These are phyloP conservation scores for Oldenlandia corymbosa DNA, from an alignment of 257 asterid species.

Conservation along the genomic window DNA sequence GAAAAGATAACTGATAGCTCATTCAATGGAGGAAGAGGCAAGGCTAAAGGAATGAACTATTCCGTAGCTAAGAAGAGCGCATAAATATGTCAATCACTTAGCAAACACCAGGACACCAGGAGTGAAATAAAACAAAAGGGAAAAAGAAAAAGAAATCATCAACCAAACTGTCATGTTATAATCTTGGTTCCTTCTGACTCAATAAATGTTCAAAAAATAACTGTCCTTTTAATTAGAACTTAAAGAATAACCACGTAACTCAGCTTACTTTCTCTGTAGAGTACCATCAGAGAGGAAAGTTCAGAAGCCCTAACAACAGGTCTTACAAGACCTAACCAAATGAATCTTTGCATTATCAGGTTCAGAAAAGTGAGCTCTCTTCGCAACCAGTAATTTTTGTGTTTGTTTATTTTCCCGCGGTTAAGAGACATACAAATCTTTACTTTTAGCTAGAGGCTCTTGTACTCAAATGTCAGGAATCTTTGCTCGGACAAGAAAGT, in stretches of 20 bases:
- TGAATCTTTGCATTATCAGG: too few relatives aligned
- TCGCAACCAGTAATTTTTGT: not conserved
- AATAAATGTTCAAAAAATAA: not conserved
- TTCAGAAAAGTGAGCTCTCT: too few relatives aligned
- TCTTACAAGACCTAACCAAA: too few relatives aligned
- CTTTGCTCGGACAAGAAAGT: not conserved
- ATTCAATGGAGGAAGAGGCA: not conserved
- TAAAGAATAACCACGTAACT: not conserved
- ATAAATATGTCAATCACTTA: not conserved
- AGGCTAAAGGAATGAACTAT: not conserved
- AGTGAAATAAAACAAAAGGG: not conserved
- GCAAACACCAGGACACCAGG: not conserved
- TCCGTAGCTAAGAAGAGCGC: not conserved
- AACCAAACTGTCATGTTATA: not conserved
- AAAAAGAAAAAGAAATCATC: not conserved
- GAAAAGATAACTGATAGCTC: slow-evolving; percentile 13
- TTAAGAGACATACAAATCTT: not conserved
- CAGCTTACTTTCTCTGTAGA: not conserved
- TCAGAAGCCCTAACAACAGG: not conserved
- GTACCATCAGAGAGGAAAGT: too few relatives aligned
- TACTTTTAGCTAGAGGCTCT: not conserved
- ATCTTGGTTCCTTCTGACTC: not conserved
- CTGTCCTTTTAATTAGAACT: not conserved
- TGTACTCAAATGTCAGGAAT: not conserved
- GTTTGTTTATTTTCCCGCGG: not conserved